phyloP scores from a whole-genome alignment of 1,284 basidiomycete species.

The Amylostereum areolatum region DNA sequence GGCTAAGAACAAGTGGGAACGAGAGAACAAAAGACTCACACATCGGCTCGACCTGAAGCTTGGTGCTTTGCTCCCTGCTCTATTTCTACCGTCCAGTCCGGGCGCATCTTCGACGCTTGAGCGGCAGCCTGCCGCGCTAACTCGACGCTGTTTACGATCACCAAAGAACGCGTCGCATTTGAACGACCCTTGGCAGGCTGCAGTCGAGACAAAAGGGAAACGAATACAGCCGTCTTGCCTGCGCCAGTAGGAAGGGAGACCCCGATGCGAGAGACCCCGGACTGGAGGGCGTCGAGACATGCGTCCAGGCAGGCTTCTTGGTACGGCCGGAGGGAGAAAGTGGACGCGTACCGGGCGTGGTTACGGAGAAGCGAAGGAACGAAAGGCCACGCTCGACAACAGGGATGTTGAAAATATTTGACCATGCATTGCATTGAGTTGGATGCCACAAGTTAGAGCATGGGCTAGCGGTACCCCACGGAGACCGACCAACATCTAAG shows the following conservation, averaged over 20 bases:
- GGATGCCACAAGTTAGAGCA: too few species aligned
- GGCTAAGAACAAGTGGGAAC: not conserved
- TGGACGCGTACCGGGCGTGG: not conserved
- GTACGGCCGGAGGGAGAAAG: slow-evolving; percentile 71
- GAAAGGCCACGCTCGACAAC: not conserved
- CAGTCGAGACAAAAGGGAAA: slow-evolving; percentile 67
- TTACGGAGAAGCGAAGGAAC: not conserved
- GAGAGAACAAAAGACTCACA: slow-evolving; percentile 44
- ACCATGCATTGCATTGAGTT: too few species aligned
- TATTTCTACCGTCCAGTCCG: slow-evolving; percentile 80
- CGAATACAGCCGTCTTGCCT: slow-evolving; percentile 93
- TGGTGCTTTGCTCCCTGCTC: slow-evolving; percentile 80
- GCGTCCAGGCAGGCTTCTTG: slow-evolving; percentile 82
- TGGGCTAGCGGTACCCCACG: too few species aligned
- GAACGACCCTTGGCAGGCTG: slow-evolving; percentile 34
- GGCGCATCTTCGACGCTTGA: slow-evolving; percentile 65
- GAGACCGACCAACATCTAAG: too few species aligned
- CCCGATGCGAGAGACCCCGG: slow-evolving; percentile 74
- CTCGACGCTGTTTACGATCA: slow-evolving; percentile 85
- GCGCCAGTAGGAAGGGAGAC: slow-evolving; percentile 89
- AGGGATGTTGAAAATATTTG: not conserved
- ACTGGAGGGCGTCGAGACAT: slow-evolving; percentile 66
- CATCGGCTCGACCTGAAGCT: slow-evolving; percentile 80
- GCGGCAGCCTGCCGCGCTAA: slow-evolving; percentile 84
- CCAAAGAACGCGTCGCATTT: slow-evolving; percentile 55